Evolutionary conservation across 306 rosid species (phyloP).

Genomic region (Acacia crassicarpa): DNA sequence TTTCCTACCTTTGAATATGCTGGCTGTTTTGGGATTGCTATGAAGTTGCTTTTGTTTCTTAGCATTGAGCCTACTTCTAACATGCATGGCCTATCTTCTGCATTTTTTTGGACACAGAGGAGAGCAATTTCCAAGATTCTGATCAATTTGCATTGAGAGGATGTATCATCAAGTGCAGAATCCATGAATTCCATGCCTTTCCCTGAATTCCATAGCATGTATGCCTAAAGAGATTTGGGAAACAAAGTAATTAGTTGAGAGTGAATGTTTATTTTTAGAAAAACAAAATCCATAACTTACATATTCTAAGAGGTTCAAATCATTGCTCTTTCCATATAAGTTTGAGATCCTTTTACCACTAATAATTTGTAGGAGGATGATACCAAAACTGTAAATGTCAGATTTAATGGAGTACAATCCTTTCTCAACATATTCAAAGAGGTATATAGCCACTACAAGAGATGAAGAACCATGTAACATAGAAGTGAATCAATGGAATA

Average conservation of each 20-base stretch:
- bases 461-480: neutral
- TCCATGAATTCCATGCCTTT: slow-evolving; percentile 41
- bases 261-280: neutral
- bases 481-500: neutral
- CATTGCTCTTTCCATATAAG: slow-evolving; percentile 26
- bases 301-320: slow-evolving; percentile 35
- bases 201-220: slow-evolving; percentile 39
- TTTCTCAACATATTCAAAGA: neutral
- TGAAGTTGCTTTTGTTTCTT: slow-evolving; percentile 17
- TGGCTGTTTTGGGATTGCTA: slow-evolving; percentile 23
- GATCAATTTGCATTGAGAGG: slow-evolving; percentile 34
- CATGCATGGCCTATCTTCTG: slow-evolving; percentile 43
- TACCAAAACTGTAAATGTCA: slow-evolving; percentile 44
- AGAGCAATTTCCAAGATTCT: slow-evolving; percentile 40
- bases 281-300: slow-evolving; percentile 20
- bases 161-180: slow-evolving; percentile 33
- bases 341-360: slow-evolving; percentile 33
- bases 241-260: neutral
- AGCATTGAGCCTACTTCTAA: slow-evolving; percentile 40
- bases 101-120: neutral
- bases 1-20: slow-evolving; percentile 26
- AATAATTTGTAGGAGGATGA: slow-evolving; percentile 44
- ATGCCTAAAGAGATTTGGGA: slow-evolving; percentile 36
- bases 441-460: slow-evolving; percentile 39
- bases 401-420: slow-evolving; percentile 40